Conservation (phyloP, 129 eudicot species). For the Calendula officinalis region DNA sequence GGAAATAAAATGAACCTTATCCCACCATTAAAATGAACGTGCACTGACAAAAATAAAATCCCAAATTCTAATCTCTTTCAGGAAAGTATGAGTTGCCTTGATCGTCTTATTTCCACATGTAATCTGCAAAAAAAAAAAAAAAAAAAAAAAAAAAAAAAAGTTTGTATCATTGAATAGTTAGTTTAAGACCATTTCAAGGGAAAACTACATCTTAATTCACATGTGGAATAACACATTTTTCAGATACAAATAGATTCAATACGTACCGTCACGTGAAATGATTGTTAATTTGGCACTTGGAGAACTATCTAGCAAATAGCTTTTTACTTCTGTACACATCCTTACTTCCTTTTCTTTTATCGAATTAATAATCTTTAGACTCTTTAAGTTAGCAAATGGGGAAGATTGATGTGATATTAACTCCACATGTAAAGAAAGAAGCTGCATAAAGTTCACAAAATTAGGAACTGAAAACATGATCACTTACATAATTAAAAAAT, state of each 20-base stretch:
- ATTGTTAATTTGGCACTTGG: constrained; percentile 1
- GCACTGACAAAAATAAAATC: no score
- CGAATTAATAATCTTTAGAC: neutral
- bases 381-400: constrained; percentile 8
- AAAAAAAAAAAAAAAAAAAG: no score
- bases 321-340: neutral
- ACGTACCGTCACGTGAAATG: neutral
- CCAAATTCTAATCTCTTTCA: no score
- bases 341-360: neutral
- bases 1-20: no score
- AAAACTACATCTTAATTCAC: no score
- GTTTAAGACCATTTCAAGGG: no score
- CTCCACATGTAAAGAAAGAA: constrained; percentile 8
- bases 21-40: no score
- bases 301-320: constrained; percentile 9
- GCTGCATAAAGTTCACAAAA: constrained; percentile 4
- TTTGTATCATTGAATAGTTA: no score
- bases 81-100: no score
- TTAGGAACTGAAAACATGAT: neutral
- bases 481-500: neutral
- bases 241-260: neutral
- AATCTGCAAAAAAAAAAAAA: no score
- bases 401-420: neutral
- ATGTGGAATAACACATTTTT: no score
- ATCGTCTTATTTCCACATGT: no score